Evolutionary conservation across 257 asterid genomes (phyloP), one percentile per base, ranked within the genome.

Genomic region (Thymus mandschuricus): DNA sequence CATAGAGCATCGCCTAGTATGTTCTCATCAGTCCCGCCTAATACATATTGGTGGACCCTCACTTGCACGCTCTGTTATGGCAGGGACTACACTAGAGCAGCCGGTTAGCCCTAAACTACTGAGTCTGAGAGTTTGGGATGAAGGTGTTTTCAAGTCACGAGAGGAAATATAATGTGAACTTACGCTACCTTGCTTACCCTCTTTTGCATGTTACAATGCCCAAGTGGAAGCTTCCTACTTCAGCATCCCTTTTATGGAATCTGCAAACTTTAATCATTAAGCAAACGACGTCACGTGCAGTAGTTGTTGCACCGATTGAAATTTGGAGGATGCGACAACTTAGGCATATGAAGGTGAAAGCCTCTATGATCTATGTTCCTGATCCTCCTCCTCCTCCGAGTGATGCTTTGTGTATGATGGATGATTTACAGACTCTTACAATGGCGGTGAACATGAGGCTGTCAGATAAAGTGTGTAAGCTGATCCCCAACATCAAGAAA

Each of bases 241-340:
- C 68, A 10, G 1, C 60, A 34, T 4, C 40, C 29, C 28, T 70
- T 2, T 0, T 59, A 1, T 70, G 75, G 75, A 70, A 59, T 59
- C 30, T 70, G 8, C 75, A 70, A 15, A 70, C 68, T 5, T 58
- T 70, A 38, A 33, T 45, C 5, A 15, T 70, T 21, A 5, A 1
- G 15, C 57, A 50, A 50, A 13, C 10, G 5, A 5, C 3, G 21
- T 50, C 29, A 13, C 2, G 10, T 13, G 1, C 1, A 0, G 1
- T 6, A 30, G 10, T 57, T 7, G 10, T 8, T 9, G 35, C 58
- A 30, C 75, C 67, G 2, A n/a, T 12, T 15, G 59, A 58, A 31
- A 31, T 70, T 58, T 70, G 67, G 75, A 15, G 1, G 49, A 58
- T 70, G 59, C 13, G 35, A 15, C 66, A 58, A 0, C 75, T 70